Percentiles rank a stretch among this genome's conserved stretches.
These are phyloP conservation scores for Parastagonospora avenae DNA, from an alignment of 2,329 filamentous ascomycete genomes.

Conservation along the genomic window DNA sequence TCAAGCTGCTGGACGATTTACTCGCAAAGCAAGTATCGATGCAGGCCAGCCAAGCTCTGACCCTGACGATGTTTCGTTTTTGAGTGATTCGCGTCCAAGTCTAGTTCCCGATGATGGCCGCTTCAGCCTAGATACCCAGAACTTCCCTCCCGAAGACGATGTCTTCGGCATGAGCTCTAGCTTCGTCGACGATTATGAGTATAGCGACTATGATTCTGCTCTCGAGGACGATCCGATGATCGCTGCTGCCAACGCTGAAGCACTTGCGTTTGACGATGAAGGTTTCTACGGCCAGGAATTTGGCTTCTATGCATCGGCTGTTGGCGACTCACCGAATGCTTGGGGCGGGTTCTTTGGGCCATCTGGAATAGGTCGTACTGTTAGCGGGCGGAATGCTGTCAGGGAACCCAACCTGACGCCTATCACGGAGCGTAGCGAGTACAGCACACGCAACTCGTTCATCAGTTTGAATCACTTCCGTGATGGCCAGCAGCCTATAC, in stretches of 20 bases:
- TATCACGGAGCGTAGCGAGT: slow-evolving; percentile 94
- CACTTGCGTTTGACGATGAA: slow-evolving; percentile 87
- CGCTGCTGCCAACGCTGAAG: slow-evolving; percentile 92
- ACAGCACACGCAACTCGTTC: slow-evolving; percentile 91
- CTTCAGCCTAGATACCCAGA: slow-evolving; percentile 53
- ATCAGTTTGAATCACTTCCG: slow-evolving; percentile 69
- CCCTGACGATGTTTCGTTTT: slow-evolving; percentile 37
- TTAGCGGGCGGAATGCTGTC: slow-evolving; percentile 67
- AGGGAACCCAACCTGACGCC: slow-evolving; percentile 92
- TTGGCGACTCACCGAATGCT: slow-evolving; percentile 63
- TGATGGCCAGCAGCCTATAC: slow-evolving; percentile 57
- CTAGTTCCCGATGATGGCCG: slow-evolving; percentile 57
- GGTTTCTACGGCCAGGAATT: slow-evolving; percentile 97
- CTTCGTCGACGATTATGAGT: slow-evolving; percentile 56
- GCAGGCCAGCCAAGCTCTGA: slow-evolving; percentile 34
- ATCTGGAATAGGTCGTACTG: slow-evolving; percentile 68
- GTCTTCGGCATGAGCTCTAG: slow-evolving; percentile 43
- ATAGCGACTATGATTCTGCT: slow-evolving; percentile 59
- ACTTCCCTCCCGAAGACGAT: slow-evolving; percentile 42
- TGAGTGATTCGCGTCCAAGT: slow-evolving; percentile 48
- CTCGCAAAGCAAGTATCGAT: slow-evolving; percentile 61
- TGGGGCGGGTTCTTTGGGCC: slow-evolving; percentile 91
- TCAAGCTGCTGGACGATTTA: slow-evolving; percentile 75
- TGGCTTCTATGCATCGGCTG: slow-evolving; percentile 79
- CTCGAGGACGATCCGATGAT: slow-evolving; percentile 82